Evolutionary conservation across 2,329 filamentous ascomycete genomes (phyloP).

Genomic region (Hortaea werneckii): DNA sequence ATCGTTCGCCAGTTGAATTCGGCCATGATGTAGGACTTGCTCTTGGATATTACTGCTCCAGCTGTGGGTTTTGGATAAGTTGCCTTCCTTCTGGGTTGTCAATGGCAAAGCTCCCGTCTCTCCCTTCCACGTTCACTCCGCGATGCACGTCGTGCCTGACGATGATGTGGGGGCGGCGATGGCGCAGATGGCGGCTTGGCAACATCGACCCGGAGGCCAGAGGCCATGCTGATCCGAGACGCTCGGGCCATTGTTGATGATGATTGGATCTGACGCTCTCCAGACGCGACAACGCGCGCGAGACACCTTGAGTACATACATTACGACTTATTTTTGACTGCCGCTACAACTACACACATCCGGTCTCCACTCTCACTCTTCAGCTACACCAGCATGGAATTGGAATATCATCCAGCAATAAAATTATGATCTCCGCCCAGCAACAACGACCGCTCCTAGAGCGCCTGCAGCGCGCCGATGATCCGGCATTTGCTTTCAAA

Average conservation of each 20-base stretch:
- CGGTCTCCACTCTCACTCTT: no score
- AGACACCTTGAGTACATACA: no score
- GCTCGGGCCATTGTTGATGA: no score
- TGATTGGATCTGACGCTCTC: no score
- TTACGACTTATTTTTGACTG: no score
- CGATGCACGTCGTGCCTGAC: background rate
- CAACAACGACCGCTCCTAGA: background rate
- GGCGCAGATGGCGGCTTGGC: background rate
- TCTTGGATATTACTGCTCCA: background rate
- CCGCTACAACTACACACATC: no score
- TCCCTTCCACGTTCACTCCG: no score
- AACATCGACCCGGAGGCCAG: no score
- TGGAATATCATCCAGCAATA: no score
- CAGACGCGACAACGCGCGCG: no score
- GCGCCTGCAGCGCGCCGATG: background rate
- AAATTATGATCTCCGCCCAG: background rate
- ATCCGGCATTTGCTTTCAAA: conserved; percentile 2
- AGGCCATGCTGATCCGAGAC: no score
- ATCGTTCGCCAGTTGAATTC: conserved; percentile 69
- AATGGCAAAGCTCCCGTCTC: background rate
- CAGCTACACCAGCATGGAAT: no score
- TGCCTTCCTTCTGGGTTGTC: background rate
- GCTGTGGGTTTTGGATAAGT: background rate
- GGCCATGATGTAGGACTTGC: conserved; percentile 27
- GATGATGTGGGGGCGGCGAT: background rate